Evolutionary conservation across 2,329 filamentous ascomycete genomes (phyloP), one percentile per base, ranked within the genome.

Genomic region (Xylariaceae sp.): DNA sequence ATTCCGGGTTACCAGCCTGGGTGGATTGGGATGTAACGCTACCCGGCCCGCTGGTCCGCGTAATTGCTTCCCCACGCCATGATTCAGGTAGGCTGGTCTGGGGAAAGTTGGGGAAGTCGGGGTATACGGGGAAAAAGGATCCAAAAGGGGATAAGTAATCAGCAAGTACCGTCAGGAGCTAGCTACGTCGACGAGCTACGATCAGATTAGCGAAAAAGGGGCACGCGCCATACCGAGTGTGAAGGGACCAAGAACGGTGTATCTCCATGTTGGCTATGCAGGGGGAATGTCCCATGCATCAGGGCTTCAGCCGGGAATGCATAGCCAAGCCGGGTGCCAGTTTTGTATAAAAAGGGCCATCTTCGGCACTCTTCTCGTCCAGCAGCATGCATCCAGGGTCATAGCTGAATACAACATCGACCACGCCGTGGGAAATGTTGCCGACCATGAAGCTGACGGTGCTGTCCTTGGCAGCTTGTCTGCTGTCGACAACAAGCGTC

Each of bases 401-500:
- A 10, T 50, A 11, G n/a, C 48, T 50, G 23, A 57, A 10, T 54
- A 44, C 18, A 42, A 18, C 13, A 5, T 18, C 50, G 4, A 34
- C 15, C 18, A 23, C 42, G 37, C 37, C 18, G 48, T 62, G 9
- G 52, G 62, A 35, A 39, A 13, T 42, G 11, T 42, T 42, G 37
- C 37, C 37, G 37, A 42, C 37, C 51, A 55, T 63, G 62, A 63
- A 61, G 57, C 60, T 64, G 56, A 60, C 44, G 35, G 37, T 62
- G 39, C 57, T 64, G 6, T 61, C 58, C 45, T 39, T 63, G 10
- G 58, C 62, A 37, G 52, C 57, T 15, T 68, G 65, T 60, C 55
- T 70, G 39, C 56, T 69, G 9, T 67, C 66, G 62, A 53, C 60
- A 52, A 50, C 53, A 30, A 48, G 55, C 30, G 56, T 57, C 8